phyloP scores from a whole-genome alignment of 1,139 yeast species.

The Candida sp. region DNA sequence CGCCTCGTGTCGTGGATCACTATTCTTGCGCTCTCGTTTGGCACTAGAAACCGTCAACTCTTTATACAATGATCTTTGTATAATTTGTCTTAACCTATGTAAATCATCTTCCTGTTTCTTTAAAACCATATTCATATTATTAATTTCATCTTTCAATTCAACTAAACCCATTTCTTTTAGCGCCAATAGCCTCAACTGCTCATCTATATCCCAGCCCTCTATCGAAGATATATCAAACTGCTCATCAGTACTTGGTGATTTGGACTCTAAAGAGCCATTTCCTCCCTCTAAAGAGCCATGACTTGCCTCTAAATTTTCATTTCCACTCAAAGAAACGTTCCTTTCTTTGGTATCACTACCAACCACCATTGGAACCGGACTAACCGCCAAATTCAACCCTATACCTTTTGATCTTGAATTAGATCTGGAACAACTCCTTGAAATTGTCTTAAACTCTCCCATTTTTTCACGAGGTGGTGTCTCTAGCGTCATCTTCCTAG shows the following conservation, averaged over 20 bases:
- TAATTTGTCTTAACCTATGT: slow-evolving; percentile 39
- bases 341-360: too few relatives aligned
- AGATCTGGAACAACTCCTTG: slow-evolving; percentile 7
- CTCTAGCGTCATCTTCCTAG: background rate
- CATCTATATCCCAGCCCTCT: slow-evolving; percentile 39
- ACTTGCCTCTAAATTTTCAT: too few relatives aligned
- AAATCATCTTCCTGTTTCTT: slow-evolving; percentile 44
- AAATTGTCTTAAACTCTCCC: background rate
- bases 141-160: slow-evolving; percentile 51
- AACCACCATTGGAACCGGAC: slow-evolving; percentile 13
- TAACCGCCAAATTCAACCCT: slow-evolving; percentile 28
- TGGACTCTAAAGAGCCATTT: too few relatives aligned
- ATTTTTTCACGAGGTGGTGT: background rate
- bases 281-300: too few relatives aligned
- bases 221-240: too few relatives aligned
- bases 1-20: slow-evolving; percentile 35
- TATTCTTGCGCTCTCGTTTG: slow-evolving; percentile 18
- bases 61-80: slow-evolving; percentile 37
- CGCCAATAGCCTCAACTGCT: slow-evolving; percentile 55
- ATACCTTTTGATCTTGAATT: slow-evolving; percentile 24
- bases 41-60: slow-evolving; percentile 17
- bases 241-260: too few relatives aligned
- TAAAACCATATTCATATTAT: slow-evolving; percentile 25
- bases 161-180: slow-evolving; percentile 60
- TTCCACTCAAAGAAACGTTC: too few relatives aligned